phyloP scores from a whole-genome alignment of 2,329 filamentous ascomycete species.

The Emericellopsis cladophorae region DNA sequence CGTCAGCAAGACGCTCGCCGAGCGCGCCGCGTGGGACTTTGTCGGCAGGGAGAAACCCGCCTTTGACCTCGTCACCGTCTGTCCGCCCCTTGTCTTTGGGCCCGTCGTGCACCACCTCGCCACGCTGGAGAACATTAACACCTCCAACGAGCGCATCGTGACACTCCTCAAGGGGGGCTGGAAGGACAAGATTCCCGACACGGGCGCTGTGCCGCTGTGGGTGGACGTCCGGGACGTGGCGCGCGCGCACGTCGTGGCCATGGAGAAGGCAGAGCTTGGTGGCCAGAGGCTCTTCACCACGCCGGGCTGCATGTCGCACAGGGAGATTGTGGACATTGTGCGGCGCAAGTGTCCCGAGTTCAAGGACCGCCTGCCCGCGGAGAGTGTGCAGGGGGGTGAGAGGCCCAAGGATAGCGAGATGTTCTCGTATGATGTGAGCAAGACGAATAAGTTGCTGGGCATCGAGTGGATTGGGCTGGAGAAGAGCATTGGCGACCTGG shows the following conservation, averaged over 20 bases:
- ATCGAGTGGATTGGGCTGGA: slow-evolving; percentile 51
- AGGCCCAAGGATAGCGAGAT: slow-evolving; percentile 23
- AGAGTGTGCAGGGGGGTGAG: slow-evolving; percentile 29
- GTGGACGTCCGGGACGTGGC: slow-evolving; percentile 46
- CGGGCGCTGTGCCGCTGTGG: slow-evolving; percentile 30
- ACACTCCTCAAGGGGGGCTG: slow-evolving; percentile 35
- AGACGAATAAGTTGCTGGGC: slow-evolving; percentile 45
- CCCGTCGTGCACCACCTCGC: slow-evolving; percentile 25
- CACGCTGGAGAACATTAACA: slow-evolving; percentile 21
- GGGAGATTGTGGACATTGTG: slow-evolving; percentile 27
- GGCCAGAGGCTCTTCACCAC: slow-evolving; percentile 39
- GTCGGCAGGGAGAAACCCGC: slow-evolving; percentile 11
- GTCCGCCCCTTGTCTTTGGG: slow-evolving; percentile 31
- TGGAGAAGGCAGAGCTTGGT: slow-evolving; percentile 32
- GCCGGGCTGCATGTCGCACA: slow-evolving; percentile 32
- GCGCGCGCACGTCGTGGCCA: slow-evolving; percentile 35
- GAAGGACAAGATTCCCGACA: slow-evolving; percentile 27
- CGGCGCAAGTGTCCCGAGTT: slow-evolving; percentile 37
- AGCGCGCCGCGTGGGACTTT: slow-evolving; percentile 20
- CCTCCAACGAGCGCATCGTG: slow-evolving; percentile 34
- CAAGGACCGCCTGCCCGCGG: slow-evolving; percentile 29
- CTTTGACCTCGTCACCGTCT: slow-evolving; percentile 31
- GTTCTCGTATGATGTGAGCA: slow-evolving; percentile 44
- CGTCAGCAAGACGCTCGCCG: slow-evolving; percentile 21
- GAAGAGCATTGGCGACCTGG: slow-evolving; percentile 47